These are phyloP conservation scores for Ceriops tagal DNA, from an alignment of 345 rosid species.

Conservation along the genomic window DNA sequence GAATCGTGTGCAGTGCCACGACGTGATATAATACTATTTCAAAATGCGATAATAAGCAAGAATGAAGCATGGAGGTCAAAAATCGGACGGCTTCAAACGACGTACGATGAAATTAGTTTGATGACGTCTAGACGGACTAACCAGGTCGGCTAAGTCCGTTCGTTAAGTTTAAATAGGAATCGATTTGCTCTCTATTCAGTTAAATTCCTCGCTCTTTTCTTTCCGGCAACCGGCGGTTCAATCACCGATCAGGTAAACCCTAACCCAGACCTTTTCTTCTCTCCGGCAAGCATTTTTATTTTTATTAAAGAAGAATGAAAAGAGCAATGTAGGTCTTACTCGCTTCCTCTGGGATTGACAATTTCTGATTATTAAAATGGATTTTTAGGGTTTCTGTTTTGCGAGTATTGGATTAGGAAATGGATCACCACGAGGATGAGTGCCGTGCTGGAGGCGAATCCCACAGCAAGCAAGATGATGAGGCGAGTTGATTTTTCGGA, in stretches of 20 bases:
- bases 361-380: not conserved
- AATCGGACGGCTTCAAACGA: no score
- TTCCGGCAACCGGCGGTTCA: not conserved
- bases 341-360: not conserved
- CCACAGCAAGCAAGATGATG: constrained; percentile 63
- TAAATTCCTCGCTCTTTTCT: not conserved
- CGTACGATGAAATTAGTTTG: no score
- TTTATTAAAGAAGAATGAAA: not conserved
- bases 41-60: no score
- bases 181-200: no score
- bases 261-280: not conserved
- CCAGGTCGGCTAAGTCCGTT: not conserved
- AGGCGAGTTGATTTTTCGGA: constrained; percentile 38
- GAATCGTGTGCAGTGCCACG: no score
- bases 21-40: no score
- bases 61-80: no score
- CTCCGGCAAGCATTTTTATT: not conserved
- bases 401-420: constrained; percentile 14
- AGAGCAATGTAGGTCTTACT: not conserved
- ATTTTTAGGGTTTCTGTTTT: not conserved
- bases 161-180: not conserved
- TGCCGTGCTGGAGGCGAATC: constrained; percentile 39
- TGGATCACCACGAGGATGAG: constrained; percentile 74
- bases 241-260: constrained; percentile 21
- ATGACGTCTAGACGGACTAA: no score